These are phyloP conservation scores for Morella rubra DNA, from an alignment of 306 rosid species.

Conservation along the genomic window DNA sequence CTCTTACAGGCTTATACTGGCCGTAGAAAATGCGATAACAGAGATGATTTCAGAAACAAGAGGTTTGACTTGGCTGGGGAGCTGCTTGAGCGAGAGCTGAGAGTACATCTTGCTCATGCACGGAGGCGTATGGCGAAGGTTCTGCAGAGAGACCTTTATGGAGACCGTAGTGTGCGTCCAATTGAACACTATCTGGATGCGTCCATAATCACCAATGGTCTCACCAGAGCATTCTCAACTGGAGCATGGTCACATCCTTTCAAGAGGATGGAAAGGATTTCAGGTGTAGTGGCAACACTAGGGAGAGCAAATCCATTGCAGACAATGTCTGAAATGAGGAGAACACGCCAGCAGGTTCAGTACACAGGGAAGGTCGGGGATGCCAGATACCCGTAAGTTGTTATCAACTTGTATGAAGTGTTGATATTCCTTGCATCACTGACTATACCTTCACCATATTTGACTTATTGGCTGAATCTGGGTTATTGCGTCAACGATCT, in stretches of 20 bases:
- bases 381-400: constrained; percentile 97
- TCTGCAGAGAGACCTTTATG: constrained; percentile 87
- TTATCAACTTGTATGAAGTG: constrained; percentile 24
- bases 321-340: constrained; percentile 82
- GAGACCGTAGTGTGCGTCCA: constrained; percentile 61
- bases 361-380: constrained; percentile 97
- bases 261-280: constrained; percentile 82
- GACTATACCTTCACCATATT: not conserved
- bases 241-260: constrained; percentile 97
- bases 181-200: constrained; percentile 89
- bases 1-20: constrained; percentile 73
- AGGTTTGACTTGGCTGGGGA: constrained; percentile 90
- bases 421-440: not conserved
- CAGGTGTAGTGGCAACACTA: constrained; percentile 84
- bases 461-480: not conserved
- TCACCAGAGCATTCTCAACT: constrained; percentile 92
- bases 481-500: too few species aligned
- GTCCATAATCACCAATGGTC: constrained; percentile 88
- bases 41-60: constrained; percentile 89
- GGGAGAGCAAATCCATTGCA: constrained; percentile 94
- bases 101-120: constrained; percentile 78
- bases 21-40: constrained; percentile 70
- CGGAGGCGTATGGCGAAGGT: constrained; percentile 78
- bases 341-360: constrained; percentile 89
- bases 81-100: constrained; percentile 84